phyloP scores from a whole-genome alignment of 2,329 filamentous ascomycete species.

The Fusarium fracticaudum region DNA sequence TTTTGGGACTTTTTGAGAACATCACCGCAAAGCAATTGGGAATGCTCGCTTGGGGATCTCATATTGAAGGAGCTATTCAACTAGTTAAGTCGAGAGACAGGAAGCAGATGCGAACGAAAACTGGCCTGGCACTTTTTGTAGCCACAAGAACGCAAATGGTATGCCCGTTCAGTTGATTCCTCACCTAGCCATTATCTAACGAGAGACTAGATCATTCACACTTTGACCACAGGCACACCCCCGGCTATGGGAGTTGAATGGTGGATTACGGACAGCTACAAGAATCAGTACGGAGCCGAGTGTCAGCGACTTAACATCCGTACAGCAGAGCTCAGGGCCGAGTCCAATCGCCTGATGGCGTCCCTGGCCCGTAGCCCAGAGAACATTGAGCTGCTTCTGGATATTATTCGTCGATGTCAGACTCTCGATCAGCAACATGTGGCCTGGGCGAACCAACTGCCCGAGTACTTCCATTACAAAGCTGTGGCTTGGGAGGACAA shows the following conservation, averaged over 20 bases:
- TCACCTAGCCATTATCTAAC: slow-evolving; percentile 1
- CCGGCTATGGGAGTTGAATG: slow-evolving; percentile 66
- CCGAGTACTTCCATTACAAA: slow-evolving; percentile 60
- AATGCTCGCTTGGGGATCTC: slow-evolving; percentile 69
- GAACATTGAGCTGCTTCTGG: slow-evolving; percentile 60
- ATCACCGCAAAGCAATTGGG: slow-evolving; percentile 65
- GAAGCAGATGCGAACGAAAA: slow-evolving; percentile 62
- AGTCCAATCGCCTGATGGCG: slow-evolving; percentile 61
- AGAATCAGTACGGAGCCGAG: slow-evolving; percentile 58
- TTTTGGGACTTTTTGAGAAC: slow-evolving; percentile 70
- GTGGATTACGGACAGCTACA: slow-evolving; percentile 66
- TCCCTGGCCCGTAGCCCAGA: slow-evolving; percentile 57
- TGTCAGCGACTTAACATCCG: slow-evolving; percentile 64
- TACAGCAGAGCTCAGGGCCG: slow-evolving; percentile 64
- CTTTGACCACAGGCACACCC: slow-evolving; percentile 61
- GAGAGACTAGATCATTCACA: slow-evolving; percentile 62
- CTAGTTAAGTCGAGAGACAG: slow-evolving; percentile 67
- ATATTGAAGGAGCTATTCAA: slow-evolving; percentile 71
- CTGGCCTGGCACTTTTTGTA: slow-evolving; percentile 65
- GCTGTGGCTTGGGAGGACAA: slow-evolving; percentile 67
- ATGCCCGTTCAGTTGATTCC: slow-evolving; percentile 3
- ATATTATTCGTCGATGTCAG: slow-evolving; percentile 62
- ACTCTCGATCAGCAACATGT: slow-evolving; percentile 62
- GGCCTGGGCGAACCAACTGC: slow-evolving; percentile 61
- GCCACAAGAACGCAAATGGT: slow-evolving; percentile 70